These are phyloP conservation scores for Alloascoidea hylecoeti DNA, from an alignment of 805 yeast genomes.

Conservation along the genomic window DNA sequence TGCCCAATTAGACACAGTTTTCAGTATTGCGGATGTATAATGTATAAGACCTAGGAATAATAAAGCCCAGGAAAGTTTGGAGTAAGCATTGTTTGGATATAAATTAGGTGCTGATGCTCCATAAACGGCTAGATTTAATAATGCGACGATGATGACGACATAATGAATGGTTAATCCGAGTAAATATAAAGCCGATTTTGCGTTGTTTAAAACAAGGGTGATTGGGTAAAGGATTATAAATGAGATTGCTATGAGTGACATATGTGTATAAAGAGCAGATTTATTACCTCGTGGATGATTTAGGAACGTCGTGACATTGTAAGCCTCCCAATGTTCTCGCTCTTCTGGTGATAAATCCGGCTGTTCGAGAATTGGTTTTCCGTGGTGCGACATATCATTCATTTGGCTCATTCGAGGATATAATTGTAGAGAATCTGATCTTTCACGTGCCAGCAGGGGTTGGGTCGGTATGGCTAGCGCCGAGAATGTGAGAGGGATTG, in stretches of 20 bases:
- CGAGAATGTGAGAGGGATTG: too few relatives aligned
- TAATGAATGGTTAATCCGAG: slow-evolving; percentile 40
- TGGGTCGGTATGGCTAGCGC: too few relatives aligned
- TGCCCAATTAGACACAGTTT: slow-evolving; percentile 30
- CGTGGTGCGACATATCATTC: slow-evolving; percentile 37
- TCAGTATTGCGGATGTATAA: slow-evolving; percentile 35
- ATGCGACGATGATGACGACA: slow-evolving; percentile 29
- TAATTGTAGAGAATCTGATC: too few relatives aligned
- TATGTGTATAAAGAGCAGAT: slow-evolving; percentile 40
- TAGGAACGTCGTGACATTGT: slow-evolving; percentile 67
- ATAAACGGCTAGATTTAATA: slow-evolving; percentile 42
- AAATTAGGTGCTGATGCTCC: slow-evolving; percentile 43
- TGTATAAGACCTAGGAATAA: slow-evolving; percentile 39
- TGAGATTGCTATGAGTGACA: slow-evolving; percentile 25
- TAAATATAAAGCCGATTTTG: slow-evolving; percentile 41
- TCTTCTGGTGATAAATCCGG: slow-evolving; percentile 61
- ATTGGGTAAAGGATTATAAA: slow-evolving; percentile 54
- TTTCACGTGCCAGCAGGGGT: too few relatives aligned
- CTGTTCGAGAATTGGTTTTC: slow-evolving; percentile 54
- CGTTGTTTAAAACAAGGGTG: slow-evolving; percentile 46
- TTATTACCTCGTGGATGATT: slow-evolving; percentile 20
- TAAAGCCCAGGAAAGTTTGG: slow-evolving; percentile 48
- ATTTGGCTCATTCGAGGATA: too few relatives aligned
- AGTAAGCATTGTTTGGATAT: slow-evolving; percentile 69
- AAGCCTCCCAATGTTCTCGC: slow-evolving; percentile 60